Base-by-base conservation (phyloP, 2,329 filamentous ascomycete species). In the Colletotrichum gloeosporioides region DNA sequence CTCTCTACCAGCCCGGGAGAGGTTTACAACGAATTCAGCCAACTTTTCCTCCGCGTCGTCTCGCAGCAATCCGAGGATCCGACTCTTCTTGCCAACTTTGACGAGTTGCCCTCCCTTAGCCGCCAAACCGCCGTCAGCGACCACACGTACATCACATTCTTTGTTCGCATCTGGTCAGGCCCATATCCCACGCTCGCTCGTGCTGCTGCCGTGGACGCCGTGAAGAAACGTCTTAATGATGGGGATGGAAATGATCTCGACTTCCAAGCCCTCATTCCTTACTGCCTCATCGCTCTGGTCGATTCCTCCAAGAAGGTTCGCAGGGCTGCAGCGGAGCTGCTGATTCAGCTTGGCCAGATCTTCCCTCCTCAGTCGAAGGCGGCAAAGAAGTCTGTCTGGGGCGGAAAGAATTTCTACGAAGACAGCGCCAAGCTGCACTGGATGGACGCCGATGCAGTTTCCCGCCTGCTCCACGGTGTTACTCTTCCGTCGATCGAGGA, bases 401-500 rank as follows among this genome's bases (percentile, higher is more conserved):
- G 90, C 4, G 86, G 88, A n/a, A 87, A 89, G 31, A 84, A 86
- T 16, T 84, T 98, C 1, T 98, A 98, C 81, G 92, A 92, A 7
- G 85, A 88, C 63, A 85, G 86, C 8, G 86, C 85, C 32, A 84
- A 89, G 44, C 83, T 93, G 18, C 86, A 90, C 62, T 91, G 90
- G 88, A 87, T 98, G 70, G 84, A 90, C 5, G 81, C 86, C 1
- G 89, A 92, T 29, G 89, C 93, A 70, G 86, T 87, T 3, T 86
- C 89, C 59, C 92, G 91, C 74, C 84, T 98, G 25, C 81, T 97
- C 1, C 89, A 91, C 25, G 88, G 91, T 25, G 88, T 94, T 49
- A 85, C 98, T n/a, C 83, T 95, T 25, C 95, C 95, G 1, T 91
- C 90, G 3, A 86, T 98, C 12, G 96, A 98, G 84, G 97, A 98